These are phyloP conservation scores for Falciphora oryzae DNA, from an alignment of 2,329 filamentous ascomycete species.

Conservation along the genomic window DNA sequence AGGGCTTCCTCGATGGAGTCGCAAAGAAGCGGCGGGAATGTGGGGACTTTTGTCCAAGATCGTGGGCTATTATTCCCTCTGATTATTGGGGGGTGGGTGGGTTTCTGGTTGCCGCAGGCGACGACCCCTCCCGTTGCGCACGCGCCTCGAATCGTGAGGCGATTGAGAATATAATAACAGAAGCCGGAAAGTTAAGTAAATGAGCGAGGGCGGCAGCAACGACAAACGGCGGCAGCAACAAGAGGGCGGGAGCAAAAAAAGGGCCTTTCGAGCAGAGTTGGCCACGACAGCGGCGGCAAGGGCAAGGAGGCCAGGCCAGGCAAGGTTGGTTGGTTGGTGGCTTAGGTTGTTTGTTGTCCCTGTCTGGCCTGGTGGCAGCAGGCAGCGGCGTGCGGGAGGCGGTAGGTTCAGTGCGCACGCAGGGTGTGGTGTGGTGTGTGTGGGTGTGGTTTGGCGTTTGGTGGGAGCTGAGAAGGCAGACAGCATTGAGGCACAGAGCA, in stretches of 20 bases:
- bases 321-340: conserved; percentile 3
- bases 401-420: no score
- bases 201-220: background rate
- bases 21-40: background rate
- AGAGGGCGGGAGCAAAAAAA: background rate
- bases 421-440: no score
- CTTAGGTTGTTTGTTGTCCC: background rate
- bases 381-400: background rate
- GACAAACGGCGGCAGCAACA: background rate
- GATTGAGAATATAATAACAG: background rate
- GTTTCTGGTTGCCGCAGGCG: background rate
- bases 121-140: background rate
- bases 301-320: background rate
- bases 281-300: conserved; percentile 7
- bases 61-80: background rate
- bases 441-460: no score
- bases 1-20: background rate
- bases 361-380: conserved; percentile 2
- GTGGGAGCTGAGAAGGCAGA: background rate
- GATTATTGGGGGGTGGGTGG: conserved; percentile 7
- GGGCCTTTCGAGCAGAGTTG: background rate
- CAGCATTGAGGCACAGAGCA: background rate
- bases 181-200: conserved; percentile 3
- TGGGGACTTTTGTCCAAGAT: conserved; percentile 2
- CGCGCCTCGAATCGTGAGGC: background rate